A percentile compares a stretch with the other conserved stretches of the same genome.
These are phyloP conservation scores for Candida ponderosae DNA, from an alignment of 805 yeast species.

Conservation along the genomic window DNA sequence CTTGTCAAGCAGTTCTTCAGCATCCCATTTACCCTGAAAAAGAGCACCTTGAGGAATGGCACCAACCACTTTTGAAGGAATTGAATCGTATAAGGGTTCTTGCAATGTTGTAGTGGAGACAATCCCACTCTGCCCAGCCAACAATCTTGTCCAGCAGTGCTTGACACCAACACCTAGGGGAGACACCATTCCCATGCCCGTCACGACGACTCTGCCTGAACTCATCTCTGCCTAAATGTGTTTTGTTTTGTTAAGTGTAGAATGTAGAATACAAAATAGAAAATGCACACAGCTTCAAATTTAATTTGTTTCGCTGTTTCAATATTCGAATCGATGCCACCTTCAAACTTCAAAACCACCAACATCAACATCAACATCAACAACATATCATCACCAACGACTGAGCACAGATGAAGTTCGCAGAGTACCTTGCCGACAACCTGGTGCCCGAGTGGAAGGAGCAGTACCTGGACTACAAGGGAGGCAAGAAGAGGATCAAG, in stretches of 20 bases:
- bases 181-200: conserved; percentile 82
- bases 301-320: too few species aligned
- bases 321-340: too few species aligned
- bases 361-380: too few species aligned
- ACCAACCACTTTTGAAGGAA: conserved; percentile 75
- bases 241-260: too few species aligned
- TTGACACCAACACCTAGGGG: conserved; percentile 74
- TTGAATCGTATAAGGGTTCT: conserved; percentile 26
- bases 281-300: too few species aligned
- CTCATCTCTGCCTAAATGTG: too few species aligned
- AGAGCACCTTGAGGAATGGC: conserved; percentile 47
- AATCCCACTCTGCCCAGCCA: conserved; percentile 50
- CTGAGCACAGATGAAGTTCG: conserved; percentile 20
- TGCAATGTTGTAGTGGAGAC: conserved; percentile 38
- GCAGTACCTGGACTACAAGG: conserved; percentile 67
- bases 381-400: too few species aligned
- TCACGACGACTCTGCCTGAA: conserved; percentile 64
- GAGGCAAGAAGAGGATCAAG: conserved; percentile 22
- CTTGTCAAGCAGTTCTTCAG: conserved; percentile 39
- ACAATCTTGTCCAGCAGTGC: conserved; percentile 44
- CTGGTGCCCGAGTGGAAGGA: conserved; percentile 74
- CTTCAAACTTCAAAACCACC: too few species aligned
- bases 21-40: conserved; percentile 42
- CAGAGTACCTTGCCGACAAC: conserved; percentile 7
- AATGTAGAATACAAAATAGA: too few species aligned